Base-by-base conservation (phyloP, 805 yeast genomes). In the Diddensiella transvaalensis region DNA sequence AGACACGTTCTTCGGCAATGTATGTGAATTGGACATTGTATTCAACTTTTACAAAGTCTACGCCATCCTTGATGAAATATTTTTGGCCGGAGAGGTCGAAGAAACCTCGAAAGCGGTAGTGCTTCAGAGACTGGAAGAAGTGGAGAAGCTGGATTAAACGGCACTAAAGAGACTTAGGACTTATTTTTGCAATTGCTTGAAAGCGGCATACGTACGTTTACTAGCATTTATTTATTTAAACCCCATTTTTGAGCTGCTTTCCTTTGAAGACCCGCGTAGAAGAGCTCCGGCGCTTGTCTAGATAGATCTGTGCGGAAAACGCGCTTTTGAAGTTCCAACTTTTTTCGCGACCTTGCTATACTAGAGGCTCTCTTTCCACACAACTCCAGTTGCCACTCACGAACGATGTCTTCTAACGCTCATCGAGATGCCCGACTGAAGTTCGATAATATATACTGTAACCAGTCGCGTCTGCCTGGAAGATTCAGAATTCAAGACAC, bases 401-500 rank as follows among this genome's bases (percentile, higher is more conserved):
- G n/a, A n/a, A n/a, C n/a, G 32, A 40, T 6, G 15, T 21, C 41
- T 36, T n/a, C 17, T 10, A 18, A 19, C 26, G 13, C 8, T 26
- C 13, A 26, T 26, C 8, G 13, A 26, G 32, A 26, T 26, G 22
- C 6, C 19, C 8, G 42, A 38, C 10, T 38, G 8, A 97, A 91
- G 67, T 93, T 87, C 66, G 98, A 93, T 63, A 82, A 84, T 65
- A 88, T 93, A 55, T 90, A 87, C 65, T 73, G 88, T 65, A 90
- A 93, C 67, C 96, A 86, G 66, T 86, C 96, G 47, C 81, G 81
- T 58, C 73, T 76, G 35, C 78, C 80, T 41, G 99, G 99, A 21
- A 83, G 95, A 59, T 83, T 91, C 76, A 87, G 99, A 69, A 79
- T 93, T 54, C 96, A 97, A 11, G 93, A 86, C 54, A 82, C 95